phyloP scores from a whole-genome alignment of 2,329 filamentous ascomycete species.

The Colletotrichum lindemuthianum region DNA sequence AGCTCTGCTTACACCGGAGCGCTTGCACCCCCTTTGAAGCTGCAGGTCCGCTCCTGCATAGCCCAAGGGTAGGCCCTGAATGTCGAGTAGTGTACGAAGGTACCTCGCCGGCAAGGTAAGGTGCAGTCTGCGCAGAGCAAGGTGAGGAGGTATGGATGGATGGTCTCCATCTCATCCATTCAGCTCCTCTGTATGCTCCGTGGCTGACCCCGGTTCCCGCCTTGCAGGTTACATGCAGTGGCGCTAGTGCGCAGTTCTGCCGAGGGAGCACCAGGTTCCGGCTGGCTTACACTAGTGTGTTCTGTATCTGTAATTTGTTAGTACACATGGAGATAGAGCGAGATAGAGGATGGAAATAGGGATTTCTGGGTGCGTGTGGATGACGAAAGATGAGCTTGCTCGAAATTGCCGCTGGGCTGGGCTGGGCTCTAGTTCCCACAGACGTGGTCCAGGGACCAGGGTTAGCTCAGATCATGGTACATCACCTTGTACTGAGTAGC shows the following conservation, averaged over 20 bases:
- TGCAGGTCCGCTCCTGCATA: slow-evolving; percentile 34
- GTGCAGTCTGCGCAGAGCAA: too few relatives aligned
- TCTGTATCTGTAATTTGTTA: background rate
- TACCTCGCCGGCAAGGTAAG: too few relatives aligned
- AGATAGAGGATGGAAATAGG: background rate
- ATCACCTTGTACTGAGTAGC: background rate
- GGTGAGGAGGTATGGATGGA: background rate
- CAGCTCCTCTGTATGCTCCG: background rate
- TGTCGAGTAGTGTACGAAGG: too few relatives aligned
- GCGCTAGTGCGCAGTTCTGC: slow-evolving; percentile 30
- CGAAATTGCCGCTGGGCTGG: slow-evolving; percentile 1
- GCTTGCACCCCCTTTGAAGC: slow-evolving; percentile 29
- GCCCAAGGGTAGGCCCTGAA: slow-evolving; percentile 13
- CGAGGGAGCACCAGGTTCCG: slow-evolving; percentile 16
- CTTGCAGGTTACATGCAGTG: slow-evolving; percentile 30
- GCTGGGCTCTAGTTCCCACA: background rate
- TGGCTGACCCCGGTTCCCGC: slow-evolving; percentile 19
- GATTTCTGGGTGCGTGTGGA: too few relatives aligned
- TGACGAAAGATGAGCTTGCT: too few relatives aligned
- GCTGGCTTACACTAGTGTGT: background rate
- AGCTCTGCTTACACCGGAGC: background rate
- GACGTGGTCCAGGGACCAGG: background rate
- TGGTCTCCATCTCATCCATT: slow-evolving; percentile 27
- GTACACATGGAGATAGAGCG: too few relatives aligned
- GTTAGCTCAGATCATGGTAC: slow-evolving; percentile 4